Percentiles rank a stretch among this genome's conserved stretches.
Conservation (phyloP, 192 early-diverging fungal genomes). For the Rhizophagus clarus region DNA sequence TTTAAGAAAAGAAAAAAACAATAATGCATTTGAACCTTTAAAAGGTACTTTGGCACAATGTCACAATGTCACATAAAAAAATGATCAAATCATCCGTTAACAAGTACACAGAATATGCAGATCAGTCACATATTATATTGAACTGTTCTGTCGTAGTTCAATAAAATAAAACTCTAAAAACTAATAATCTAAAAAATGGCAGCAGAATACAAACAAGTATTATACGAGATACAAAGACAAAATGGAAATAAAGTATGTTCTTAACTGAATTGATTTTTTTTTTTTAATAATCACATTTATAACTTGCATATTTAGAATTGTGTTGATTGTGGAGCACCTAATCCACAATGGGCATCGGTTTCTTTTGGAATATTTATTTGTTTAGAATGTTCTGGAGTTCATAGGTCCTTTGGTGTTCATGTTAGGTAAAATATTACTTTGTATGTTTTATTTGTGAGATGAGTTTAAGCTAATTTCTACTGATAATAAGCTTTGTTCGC, state of each 20-base stretch:
- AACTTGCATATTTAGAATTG: constrained; percentile 54
- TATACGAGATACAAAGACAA: constrained; percentile 61
- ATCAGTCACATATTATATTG: too few species aligned
- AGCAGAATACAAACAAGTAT: constrained; percentile 64
- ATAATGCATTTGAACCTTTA: too few species aligned
- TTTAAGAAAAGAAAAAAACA: too few species aligned
- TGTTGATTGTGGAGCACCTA: constrained; percentile 88
- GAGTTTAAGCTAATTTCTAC: not conserved
- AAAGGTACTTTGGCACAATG: too few species aligned
- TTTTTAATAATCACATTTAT: not conserved
- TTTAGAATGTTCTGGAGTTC: constrained; percentile 90
- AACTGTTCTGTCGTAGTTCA: too few species aligned
- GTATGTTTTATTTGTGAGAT: not conserved
- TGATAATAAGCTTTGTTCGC: constrained; percentile 81
- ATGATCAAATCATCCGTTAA: too few species aligned
- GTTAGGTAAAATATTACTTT: constrained; percentile 48
- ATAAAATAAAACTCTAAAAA: too few species aligned
- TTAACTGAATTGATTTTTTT: not conserved
- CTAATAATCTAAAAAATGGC: constrained; percentile 37
- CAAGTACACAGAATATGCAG: too few species aligned
- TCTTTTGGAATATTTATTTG: constrained; percentile 96
- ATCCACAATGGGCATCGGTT: constrained; percentile 90
- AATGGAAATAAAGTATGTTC: constrained; percentile 54
- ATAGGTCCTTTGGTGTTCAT: constrained; percentile 81
- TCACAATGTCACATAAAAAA: too few species aligned